phyloP scores from a whole-genome alignment of 164 flowering plant species.

The Umbilicus rupestris region DNA sequence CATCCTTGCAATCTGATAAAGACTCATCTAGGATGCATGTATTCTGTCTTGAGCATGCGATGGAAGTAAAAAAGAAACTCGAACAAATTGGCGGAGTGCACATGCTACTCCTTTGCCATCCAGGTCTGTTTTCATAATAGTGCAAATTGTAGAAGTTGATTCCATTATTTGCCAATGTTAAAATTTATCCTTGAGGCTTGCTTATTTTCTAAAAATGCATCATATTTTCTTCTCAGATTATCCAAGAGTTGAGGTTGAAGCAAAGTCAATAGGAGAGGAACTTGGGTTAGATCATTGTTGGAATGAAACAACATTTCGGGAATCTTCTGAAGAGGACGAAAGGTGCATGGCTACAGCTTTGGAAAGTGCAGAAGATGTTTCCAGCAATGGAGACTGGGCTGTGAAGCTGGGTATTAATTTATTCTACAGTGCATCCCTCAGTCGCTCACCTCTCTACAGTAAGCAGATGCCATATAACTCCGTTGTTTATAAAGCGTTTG shows the following conservation, averaged over 20 bases:
- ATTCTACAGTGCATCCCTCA: slow-evolving; percentile 73
- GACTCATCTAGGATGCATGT: slow-evolving; percentile 82
- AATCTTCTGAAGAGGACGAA: slow-evolving; percentile 54
- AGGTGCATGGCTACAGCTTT: slow-evolving; percentile 49
- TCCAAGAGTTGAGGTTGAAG: slow-evolving; percentile 68
- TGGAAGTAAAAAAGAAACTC: slow-evolving; percentile 75
- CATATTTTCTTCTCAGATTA: slow-evolving; percentile 38
- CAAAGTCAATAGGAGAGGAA: slow-evolving; percentile 63
- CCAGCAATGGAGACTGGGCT: slow-evolving; percentile 88
- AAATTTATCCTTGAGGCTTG: neutral
- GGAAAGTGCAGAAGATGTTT: slow-evolving; percentile 61
- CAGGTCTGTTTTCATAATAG: slow-evolving; percentile 40
- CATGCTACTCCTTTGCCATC: slow-evolving; percentile 70
- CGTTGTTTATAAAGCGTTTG: slow-evolving; percentile 73
- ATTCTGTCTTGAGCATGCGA: slow-evolving; percentile 95
- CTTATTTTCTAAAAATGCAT: neutral
- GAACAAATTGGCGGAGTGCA: slow-evolving; percentile 68
- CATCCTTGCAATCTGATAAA: slow-evolving; percentile 38
- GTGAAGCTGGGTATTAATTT: slow-evolving; percentile 91
- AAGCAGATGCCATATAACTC: slow-evolving; percentile 96
- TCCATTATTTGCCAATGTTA: neutral
- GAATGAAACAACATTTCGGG: slow-evolving; percentile 51
- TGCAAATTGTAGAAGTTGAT: neutral
- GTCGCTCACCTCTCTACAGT: slow-evolving; percentile 82
- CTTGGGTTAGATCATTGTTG: slow-evolving; percentile 44